Base-by-base conservation (phyloP, 1,284 basidiomycete genomes). In the Cutaneotrichosporon sp. region DNA sequence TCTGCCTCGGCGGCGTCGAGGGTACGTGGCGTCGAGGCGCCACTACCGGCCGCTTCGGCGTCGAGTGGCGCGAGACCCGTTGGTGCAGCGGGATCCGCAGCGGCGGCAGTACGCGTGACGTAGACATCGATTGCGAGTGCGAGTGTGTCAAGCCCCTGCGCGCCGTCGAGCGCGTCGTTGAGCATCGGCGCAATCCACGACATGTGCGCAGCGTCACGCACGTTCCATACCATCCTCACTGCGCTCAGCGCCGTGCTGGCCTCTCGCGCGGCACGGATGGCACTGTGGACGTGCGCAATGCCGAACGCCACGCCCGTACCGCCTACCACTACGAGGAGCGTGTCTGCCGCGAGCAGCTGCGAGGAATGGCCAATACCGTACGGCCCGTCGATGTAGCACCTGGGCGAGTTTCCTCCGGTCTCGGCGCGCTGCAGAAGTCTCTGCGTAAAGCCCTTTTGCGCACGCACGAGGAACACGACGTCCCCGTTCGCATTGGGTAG, bases 241-340 rank as follows among this genome's bases (percentile, higher is more conserved):
- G 43, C 26, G 12, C 52, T 67, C 48, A 66, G 61, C 10, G 60
- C 49, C 7, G 59, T 57, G n/a, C 49, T 50, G 14, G 64, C 65
- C 26, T 54, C 40, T 40, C 55, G 54, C 10, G 63, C 61, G 13
- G 67, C 60, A 12, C 51, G 46, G 21, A 72, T 46, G 26, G 67
- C 60, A 20, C 62, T 48, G 8, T 65, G 60, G 30, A 73, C 47
- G 34, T 69, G 63, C 2, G 69, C 40, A 4, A 66, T 50, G 2
- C 64, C 67, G 43, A 65, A 68, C 2, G 70, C 64, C 26, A 74
- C 59, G 22, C 72, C 72, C 0, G 71, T 68, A 21, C 71, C 72
- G 48, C 72, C 70, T 21, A 67, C 61, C 45, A 73, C 55, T 39
- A 74, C 60, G 34, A 74, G 36, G 7, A 70, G n/a, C n/a, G n/a